Conservation (phyloP, 768 basidiomycete genomes). For the Boletus eberwhitei region DNA sequence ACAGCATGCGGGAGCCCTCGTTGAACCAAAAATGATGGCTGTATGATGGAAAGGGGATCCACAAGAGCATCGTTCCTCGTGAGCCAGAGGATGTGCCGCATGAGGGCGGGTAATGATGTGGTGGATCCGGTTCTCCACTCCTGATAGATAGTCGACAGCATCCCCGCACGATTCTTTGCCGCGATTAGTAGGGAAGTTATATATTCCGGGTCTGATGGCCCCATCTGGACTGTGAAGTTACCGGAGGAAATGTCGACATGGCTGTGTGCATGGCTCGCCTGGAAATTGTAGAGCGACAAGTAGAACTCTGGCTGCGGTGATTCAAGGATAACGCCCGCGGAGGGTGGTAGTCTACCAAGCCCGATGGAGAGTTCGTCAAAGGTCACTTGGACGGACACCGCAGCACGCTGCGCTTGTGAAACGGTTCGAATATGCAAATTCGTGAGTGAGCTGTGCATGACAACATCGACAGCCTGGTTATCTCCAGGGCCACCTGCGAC, state of each 20-base stretch:
- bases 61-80: slow-evolving; percentile 52
- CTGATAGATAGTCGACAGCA: slow-evolving; percentile 20
- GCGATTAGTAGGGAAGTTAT: slow-evolving; percentile 15
- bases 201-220: slow-evolving; percentile 31
- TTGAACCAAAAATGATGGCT: slow-evolving; percentile 82
- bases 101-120: slow-evolving; percentile 35
- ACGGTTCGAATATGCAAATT: slow-evolving; percentile 14
- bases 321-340: background rate
- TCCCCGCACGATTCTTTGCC: slow-evolving; percentile 6
- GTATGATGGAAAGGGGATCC: slow-evolving; percentile 78
- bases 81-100: slow-evolving; percentile 47
- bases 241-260: slow-evolving; percentile 21
- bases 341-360: slow-evolving; percentile 8
- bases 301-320: slow-evolving; percentile 17
- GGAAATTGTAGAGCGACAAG: slow-evolving; percentile 20
- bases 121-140: slow-evolving; percentile 31
- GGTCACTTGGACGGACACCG: background rate
- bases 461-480: slow-evolving; percentile 14
- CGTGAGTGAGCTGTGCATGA: slow-evolving; percentile 14
- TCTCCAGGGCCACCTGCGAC: background rate
- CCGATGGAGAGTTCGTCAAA: slow-evolving; percentile 18
- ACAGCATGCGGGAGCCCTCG: slow-evolving; percentile 63
- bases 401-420: background rate
- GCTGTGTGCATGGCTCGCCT: slow-evolving; percentile 7
- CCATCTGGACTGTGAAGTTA: slow-evolving; percentile 24